Evolutionary conservation across 2,329 filamentous ascomycete genomes (phyloP).

Genomic region (Thielaviopsis euricoi): DNA sequence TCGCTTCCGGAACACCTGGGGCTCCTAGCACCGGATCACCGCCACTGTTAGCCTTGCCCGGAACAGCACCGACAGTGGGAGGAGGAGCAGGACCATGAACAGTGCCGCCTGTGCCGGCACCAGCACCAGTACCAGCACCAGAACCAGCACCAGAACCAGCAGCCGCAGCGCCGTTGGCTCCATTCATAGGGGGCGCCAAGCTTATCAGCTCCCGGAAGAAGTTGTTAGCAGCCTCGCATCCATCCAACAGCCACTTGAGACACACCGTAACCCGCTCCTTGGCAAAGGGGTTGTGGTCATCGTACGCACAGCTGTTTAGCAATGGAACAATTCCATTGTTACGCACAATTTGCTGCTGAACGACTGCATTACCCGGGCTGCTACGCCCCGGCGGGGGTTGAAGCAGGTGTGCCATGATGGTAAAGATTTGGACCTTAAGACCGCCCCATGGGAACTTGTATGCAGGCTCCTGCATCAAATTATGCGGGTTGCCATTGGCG

Average conservation of each 20-base stretch:
- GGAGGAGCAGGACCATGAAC: constrained; percentile 9
- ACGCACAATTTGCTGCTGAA: constrained; percentile 75
- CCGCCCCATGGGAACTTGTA: constrained; percentile 52
- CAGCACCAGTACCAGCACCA: not conserved
- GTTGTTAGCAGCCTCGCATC: constrained; percentile 54
- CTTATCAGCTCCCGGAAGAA: constrained; percentile 50
- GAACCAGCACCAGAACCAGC: not conserved
- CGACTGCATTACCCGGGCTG: constrained; percentile 50
- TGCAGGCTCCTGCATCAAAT: constrained; percentile 42
- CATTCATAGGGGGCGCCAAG: constrained; percentile 20
- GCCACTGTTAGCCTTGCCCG: constrained; percentile 21
- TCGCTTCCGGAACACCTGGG: constrained; percentile 4
- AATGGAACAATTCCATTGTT: constrained; percentile 77
- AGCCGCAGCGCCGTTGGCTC: not conserved
- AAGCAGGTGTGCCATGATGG: constrained; percentile 75
- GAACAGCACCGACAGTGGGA: constrained; percentile 18
- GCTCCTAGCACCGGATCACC: constrained; percentile 18
- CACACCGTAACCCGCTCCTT: constrained; percentile 82
- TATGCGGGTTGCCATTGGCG: constrained; percentile 5
- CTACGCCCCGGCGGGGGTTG: constrained; percentile 56
- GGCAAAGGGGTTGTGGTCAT: constrained; percentile 87
- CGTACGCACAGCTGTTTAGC: constrained; percentile 77
- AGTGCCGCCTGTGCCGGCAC: not conserved
- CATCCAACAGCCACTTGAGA: constrained; percentile 67
- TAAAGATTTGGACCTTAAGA: constrained; percentile 82